These are phyloP conservation scores for Metschnikowia lachancei DNA, from an alignment of 805 yeast genomes.

Conservation along the genomic window DNA sequence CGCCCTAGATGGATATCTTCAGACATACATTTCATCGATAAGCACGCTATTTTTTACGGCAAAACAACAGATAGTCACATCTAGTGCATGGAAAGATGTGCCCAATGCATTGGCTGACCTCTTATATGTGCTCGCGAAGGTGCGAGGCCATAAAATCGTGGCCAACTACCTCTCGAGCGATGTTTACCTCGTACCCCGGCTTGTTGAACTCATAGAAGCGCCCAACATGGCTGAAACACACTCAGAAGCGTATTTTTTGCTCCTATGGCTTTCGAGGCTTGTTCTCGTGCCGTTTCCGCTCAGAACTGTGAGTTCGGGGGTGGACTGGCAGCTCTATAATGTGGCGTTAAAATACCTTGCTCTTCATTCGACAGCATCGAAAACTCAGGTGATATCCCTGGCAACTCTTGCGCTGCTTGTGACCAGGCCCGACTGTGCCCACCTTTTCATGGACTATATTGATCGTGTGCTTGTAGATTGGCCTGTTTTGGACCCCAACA, in stretches of 20 bases:
- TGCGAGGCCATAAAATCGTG: slow-evolving; percentile 62
- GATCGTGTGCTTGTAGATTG: slow-evolving; percentile 16
- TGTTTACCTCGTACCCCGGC: slow-evolving; percentile 44
- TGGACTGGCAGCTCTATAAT: slow-evolving; percentile 35
- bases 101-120: slow-evolving; percentile 28
- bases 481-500: slow-evolving; percentile 12
- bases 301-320: slow-evolving; percentile 29
- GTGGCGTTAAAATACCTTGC: slow-evolving; percentile 33
- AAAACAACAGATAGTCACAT: not conserved
- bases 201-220: slow-evolving; percentile 21
- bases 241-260: slow-evolving; percentile 36
- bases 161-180: slow-evolving; percentile 61
- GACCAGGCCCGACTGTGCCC: slow-evolving; percentile 47
- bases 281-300: slow-evolving; percentile 74
- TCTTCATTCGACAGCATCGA: slow-evolving; percentile 45
- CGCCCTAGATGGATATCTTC: slow-evolving; percentile 44
- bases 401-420: slow-evolving; percentile 52
- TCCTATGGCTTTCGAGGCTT: slow-evolving; percentile 72
- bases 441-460: slow-evolving; percentile 20
- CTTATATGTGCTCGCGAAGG: slow-evolving; percentile 60
- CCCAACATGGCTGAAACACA: slow-evolving; percentile 17
- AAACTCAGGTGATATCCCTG: slow-evolving; percentile 55
- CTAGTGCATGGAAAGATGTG: slow-evolving; percentile 1
- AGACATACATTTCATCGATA: slow-evolving; percentile 19
- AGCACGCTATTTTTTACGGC: slow-evolving; percentile 1